A percentile compares a stretch with the other conserved stretches of the same genome.
Conservation (phyloP, 1,284 basidiomycete genomes). For the Pseudozyma thailandica region DNA sequence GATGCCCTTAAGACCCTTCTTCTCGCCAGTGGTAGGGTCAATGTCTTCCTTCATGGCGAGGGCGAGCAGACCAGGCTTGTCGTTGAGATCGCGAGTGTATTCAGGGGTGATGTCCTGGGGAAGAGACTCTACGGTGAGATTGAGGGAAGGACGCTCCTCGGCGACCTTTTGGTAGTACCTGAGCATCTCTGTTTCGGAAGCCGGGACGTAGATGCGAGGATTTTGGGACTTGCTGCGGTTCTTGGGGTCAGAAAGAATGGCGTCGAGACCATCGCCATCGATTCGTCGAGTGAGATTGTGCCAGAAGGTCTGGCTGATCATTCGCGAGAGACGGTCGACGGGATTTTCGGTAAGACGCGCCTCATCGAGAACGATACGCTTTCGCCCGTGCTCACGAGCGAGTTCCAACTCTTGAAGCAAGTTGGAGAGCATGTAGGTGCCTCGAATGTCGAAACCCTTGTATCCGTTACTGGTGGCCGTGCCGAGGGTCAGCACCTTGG, state of each 20-base stretch:
- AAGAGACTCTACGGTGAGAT: slow-evolving; percentile 87
- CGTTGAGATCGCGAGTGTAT: slow-evolving; percentile 92
- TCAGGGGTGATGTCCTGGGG: slow-evolving; percentile 87
- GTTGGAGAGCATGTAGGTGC: slow-evolving; percentile 90
- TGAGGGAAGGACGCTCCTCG: slow-evolving; percentile 75
- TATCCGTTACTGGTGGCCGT: slow-evolving; percentile 97
- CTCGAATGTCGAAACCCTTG: slow-evolving; percentile 80
- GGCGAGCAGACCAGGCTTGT: slow-evolving; percentile 90
- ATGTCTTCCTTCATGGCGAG: slow-evolving; percentile 89
- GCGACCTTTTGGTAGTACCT: slow-evolving; percentile 81
- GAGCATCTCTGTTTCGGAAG: slow-evolving; percentile 90
- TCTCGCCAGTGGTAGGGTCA: slow-evolving; percentile 69
- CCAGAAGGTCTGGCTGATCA: slow-evolving; percentile 99
- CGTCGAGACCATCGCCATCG: slow-evolving; percentile 94
- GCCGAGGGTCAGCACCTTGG: slow-evolving; percentile 93
- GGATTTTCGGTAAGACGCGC: slow-evolving; percentile 95
- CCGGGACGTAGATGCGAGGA: slow-evolving; percentile 92
- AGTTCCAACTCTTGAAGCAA: slow-evolving; percentile 97
- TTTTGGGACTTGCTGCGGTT: slow-evolving; percentile 69
- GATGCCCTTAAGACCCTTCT: slow-evolving; percentile 84
- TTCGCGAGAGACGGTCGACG: slow-evolving; percentile 92
- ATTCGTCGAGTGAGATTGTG: slow-evolving; percentile 94
- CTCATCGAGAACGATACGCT: slow-evolving; percentile 97
- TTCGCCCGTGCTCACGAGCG: slow-evolving; percentile 92
- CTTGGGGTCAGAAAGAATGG: slow-evolving; percentile 96